A percentile compares a stretch with the other conserved stretches of the same genome.
Evolutionary conservation across 202 grass and related monocot species (phyloP).

Genomic region (Carex arenaria): DNA sequence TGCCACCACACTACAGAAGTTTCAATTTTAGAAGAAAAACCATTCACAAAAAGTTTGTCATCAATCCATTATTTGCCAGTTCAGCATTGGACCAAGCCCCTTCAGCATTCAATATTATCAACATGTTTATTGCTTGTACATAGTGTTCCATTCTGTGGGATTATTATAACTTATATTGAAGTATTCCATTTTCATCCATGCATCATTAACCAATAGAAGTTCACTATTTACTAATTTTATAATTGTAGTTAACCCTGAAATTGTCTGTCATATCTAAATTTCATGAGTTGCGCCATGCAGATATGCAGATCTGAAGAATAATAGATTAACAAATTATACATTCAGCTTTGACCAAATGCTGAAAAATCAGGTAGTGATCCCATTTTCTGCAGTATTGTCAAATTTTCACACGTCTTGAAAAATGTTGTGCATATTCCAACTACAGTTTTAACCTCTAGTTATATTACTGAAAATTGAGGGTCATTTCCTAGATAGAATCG

Average conservation of each 20-base stretch:
- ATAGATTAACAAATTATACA: slow-evolving; percentile 88
- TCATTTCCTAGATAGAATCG: neutral
- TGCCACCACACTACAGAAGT: no score
- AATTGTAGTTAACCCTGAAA: neutral
- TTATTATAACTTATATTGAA: neutral
- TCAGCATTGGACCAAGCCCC: no score
- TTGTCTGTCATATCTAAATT: neutral
- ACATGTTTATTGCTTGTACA: no score
- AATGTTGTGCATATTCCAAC: neutral
- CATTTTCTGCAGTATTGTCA: neutral
- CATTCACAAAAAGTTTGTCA: no score
- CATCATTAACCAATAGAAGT: neutral
- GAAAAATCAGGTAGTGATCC: slow-evolving; percentile 75
- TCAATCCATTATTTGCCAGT: no score
- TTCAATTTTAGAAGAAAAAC: no score
- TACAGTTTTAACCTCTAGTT: neutral
- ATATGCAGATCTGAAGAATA: slow-evolving; percentile 98
- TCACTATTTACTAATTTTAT: neutral
- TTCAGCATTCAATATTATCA: no score
- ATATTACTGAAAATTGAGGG: neutral
- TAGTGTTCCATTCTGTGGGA: neutral
- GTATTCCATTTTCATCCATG: neutral
- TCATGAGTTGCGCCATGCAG: slow-evolving; percentile 31
- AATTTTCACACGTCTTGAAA: neutral
- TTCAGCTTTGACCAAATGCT: slow-evolving; percentile 97